Evolutionary conservation across 1,284 basidiomycete genomes (phyloP), one percentile per base, ranked within the genome.

Genomic region (Ceratobasidium theobromae): DNA sequence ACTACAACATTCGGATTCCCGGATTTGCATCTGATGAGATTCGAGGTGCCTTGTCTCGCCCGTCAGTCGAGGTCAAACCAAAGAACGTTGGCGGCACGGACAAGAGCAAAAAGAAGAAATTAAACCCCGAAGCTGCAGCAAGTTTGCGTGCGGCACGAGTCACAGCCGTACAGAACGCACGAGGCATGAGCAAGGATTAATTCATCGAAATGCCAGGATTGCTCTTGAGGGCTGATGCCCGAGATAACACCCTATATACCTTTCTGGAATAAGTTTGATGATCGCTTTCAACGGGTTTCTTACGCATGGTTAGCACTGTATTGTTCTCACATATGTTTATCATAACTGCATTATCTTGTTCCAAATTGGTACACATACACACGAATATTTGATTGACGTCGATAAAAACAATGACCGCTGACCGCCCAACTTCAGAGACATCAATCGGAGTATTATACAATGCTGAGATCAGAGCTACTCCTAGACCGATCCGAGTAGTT

Each of bases 1-100:
- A 72, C 8, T 75, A 75, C 70, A 74, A 74, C 49, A 76, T 76
- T 49, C 72, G 74, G 32, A 73, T 76, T 8, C 76, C 76, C 3
- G 76, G 76, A 28, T 76, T 76, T 54, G 71, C 70, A 23, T 70
- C 73, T 4, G 74, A 76, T 48, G 75, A 76, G 54, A 70, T 69
- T 14, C 70, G 70, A 21, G 64, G 69, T 1, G 69, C 69, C 5
- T 65, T 70, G n/a, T 69, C 69, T 25, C 69, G 62, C 33, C 62
- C 62, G 12, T 53, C 62, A 3, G 62, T 65, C 14, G 62, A 65
- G 23, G 62, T 65, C n/a, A 65, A 65, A 18, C 21, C 62, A 5
- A 65, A 65, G 41, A 53, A 53, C 16, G n/a, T 53, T 4, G 62
- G 62, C n/a, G 62, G 62, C 14, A 65, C 62, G n/a, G 62, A 65